Evolutionary conservation across 1,284 basidiomycete genomes (phyloP).

Genomic region (Amylostereum areolatum): DNA sequence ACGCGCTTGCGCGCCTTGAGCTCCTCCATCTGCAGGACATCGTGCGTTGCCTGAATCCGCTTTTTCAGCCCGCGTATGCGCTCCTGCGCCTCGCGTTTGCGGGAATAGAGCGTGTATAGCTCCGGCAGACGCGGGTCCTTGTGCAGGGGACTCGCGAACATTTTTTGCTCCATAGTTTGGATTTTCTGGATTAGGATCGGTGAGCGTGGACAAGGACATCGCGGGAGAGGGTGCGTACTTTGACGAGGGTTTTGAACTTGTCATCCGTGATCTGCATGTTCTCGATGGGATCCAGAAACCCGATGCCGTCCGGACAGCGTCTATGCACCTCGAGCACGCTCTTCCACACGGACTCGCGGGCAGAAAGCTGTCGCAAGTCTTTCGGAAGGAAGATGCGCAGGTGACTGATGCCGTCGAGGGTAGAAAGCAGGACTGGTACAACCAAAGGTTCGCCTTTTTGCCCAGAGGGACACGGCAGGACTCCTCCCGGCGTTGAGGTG

Average conservation of each 20-base stretch:
- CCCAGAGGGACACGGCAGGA: slow-evolving; percentile 67
- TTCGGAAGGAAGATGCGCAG: slow-evolving; percentile 88
- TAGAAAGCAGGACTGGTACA: slow-evolving; percentile 86
- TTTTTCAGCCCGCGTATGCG: slow-evolving; percentile 76
- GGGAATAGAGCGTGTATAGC: slow-evolving; percentile 75
- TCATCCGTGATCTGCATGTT: slow-evolving; percentile 98
- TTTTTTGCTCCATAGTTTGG: slow-evolving; percentile 75
- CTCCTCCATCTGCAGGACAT: slow-evolving; percentile 94
- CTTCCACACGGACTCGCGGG: slow-evolving; percentile 84
- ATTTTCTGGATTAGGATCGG: slow-evolving; percentile 64
- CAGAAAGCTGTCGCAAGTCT: slow-evolving; percentile 74
- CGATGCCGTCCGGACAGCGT: slow-evolving; percentile 84
- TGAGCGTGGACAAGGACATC: not conserved
- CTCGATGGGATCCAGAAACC: slow-evolving; percentile 86
- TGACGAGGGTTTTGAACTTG: slow-evolving; percentile 82
- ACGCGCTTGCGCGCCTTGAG: slow-evolving; percentile 95
- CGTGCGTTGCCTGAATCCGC: slow-evolving; percentile 84
- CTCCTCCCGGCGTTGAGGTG: slow-evolving; percentile 56
- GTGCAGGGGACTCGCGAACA: slow-evolving; percentile 73
- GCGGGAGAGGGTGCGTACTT: slow-evolving; percentile 39
- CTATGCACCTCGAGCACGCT: slow-evolving; percentile 86
- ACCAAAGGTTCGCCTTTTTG: slow-evolving; percentile 82
- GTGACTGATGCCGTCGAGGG: slow-evolving; percentile 82
- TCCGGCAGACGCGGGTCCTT: slow-evolving; percentile 70
- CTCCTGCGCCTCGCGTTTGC: slow-evolving; percentile 71